A percentile compares a stretch with the other conserved stretches of the same genome.
Conservation (phyloP, 495 filamentous ascomycete genomes). For the Trichoderma virens region DNA sequence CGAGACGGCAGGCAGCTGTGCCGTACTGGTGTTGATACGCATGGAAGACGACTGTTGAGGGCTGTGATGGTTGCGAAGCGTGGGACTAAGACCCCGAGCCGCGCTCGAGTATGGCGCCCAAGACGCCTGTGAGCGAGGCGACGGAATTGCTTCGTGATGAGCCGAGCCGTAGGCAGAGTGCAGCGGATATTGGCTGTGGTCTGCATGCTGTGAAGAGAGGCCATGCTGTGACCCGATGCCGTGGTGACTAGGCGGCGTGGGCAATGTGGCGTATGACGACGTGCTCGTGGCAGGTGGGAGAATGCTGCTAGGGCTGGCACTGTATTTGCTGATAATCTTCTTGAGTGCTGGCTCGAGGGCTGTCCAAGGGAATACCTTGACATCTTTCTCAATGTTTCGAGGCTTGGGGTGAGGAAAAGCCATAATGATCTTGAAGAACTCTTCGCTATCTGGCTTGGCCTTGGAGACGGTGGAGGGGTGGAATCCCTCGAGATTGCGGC, state of each 20-base stretch:
- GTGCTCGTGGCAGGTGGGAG: conserved; percentile 26
- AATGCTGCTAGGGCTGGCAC: conserved; percentile 20
- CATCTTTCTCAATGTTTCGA: conserved; percentile 95
- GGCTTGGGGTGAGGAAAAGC: conserved; percentile 92
- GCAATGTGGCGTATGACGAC: conserved; percentile 28
- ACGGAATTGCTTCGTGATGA: conserved; percentile 9
- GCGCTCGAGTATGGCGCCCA: conserved; percentile 5
- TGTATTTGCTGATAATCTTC: conserved; percentile 98
- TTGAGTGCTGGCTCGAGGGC: conserved; percentile 72
- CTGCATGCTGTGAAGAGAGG: conserved; percentile 17
- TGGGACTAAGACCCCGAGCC: background rate
- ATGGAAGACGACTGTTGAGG: conserved; percentile 1
- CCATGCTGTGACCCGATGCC: conserved; percentile 19
- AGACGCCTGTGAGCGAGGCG: conserved; percentile 5
- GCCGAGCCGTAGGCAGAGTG: background rate
- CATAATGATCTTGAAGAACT: conserved; percentile 99
- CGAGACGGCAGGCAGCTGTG: conserved; percentile 9
- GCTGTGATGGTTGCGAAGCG: background rate
- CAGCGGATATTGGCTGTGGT: conserved; percentile 9
- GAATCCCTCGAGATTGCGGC: conserved; percentile 89
- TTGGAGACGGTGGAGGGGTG: conserved; percentile 87
- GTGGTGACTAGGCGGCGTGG: conserved; percentile 27
- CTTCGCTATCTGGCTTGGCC: conserved; percentile 79
- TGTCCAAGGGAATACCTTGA: conserved; percentile 96
- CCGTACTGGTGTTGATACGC: conserved; percentile 8